These are phyloP conservation scores for Gnomoniopsis sp. DNA, from an alignment of 2,329 filamentous ascomycete species.

Conservation along the genomic window DNA sequence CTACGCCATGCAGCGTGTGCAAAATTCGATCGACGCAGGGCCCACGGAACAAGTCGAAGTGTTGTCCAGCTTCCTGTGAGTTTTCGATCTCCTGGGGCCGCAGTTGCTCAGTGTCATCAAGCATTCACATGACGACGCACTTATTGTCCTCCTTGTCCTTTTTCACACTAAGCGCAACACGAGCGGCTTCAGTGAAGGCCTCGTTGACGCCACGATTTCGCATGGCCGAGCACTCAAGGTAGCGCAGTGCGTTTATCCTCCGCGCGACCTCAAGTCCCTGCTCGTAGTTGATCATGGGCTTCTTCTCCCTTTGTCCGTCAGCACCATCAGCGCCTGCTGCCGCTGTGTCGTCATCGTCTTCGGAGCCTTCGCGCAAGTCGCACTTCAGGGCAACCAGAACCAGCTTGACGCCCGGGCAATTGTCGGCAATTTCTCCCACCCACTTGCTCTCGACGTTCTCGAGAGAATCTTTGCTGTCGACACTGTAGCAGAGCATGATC, in stretches of 20 bases:
- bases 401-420: constrained; percentile 91
- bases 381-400: constrained; percentile 96
- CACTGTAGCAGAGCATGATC: constrained; percentile 98
- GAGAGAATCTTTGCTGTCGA: constrained; percentile 92
- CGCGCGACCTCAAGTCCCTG: constrained; percentile 88
- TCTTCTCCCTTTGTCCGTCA: constrained; percentile 49
- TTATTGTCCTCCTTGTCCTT: constrained; percentile 61
- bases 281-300: constrained; percentile 81
- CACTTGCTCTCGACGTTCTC: constrained; percentile 99
- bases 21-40: too few species aligned
- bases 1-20: too few species aligned
- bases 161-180: constrained; percentile 78
- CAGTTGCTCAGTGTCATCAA: not conserved
- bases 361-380: constrained; percentile 77
- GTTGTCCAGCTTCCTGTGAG: too few species aligned
- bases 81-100: not conserved
- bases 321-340: constrained; percentile 37
- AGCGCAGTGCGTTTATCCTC: constrained; percentile 87
- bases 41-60: too few species aligned
- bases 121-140: constrained; percentile 55
- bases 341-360: constrained; percentile 63
- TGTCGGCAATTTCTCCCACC: constrained; percentile 96
- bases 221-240: constrained; percentile 98
- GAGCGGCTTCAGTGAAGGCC: constrained; percentile 94
- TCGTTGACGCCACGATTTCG: constrained; percentile 97